phyloP scores from a whole-genome alignment of 495 filamentous ascomycete genomes.

The Halenospora varia region DNA sequence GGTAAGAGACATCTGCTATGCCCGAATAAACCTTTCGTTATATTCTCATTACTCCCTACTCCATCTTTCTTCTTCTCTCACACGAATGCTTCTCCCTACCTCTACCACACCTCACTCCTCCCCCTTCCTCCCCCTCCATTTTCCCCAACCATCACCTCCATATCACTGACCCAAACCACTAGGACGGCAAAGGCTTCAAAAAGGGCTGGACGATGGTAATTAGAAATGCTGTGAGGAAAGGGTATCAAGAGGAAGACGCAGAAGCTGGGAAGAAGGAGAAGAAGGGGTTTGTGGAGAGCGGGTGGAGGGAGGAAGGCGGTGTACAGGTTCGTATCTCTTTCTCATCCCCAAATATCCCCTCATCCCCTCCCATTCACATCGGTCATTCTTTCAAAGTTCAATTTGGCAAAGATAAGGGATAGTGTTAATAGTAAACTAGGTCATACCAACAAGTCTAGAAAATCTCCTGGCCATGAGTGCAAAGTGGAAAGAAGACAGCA shows the following conservation, averaged over 20 bases:
- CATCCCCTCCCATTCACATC: too few species aligned
- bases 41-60: too few species aligned
- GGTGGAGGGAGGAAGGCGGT: background rate
- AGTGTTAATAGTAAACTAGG: background rate
- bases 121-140: too few species aligned
- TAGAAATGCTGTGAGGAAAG: conserved; percentile 5
- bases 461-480: conserved; percentile 11
- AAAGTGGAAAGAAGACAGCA: background rate
- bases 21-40: too few species aligned
- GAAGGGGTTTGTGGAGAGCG: conserved; percentile 14
- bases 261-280: conserved; percentile 11
- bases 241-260: background rate
- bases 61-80: too few species aligned
- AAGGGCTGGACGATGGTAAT: conserved; percentile 14
- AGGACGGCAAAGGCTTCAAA: conserved; percentile 12
- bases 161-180: too few species aligned
- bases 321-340: conserved; percentile 4
- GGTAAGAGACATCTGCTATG: background rate
- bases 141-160: too few species aligned
- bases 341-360: background rate
- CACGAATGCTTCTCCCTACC: too few species aligned
- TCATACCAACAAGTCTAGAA: conserved; percentile 15
- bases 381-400: conserved; percentile 2
- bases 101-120: too few species aligned
- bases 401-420: background rate